These are phyloP conservation scores for Scenedesmus sp. DNA, from an alignment of 163 green algal genomes.

Conservation along the genomic window DNA sequence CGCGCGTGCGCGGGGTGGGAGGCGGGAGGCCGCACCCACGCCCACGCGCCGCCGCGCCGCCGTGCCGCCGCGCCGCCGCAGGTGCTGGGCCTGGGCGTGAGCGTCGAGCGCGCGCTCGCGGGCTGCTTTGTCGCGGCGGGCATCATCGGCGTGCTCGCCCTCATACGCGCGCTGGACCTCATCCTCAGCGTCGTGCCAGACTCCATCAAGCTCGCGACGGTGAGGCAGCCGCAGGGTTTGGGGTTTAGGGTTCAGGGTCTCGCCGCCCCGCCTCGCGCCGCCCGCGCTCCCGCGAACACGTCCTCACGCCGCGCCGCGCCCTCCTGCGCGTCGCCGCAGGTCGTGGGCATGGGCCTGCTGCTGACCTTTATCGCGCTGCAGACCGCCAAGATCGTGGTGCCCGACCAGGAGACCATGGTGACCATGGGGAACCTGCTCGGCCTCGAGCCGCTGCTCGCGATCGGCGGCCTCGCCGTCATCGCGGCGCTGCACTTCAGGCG, in stretches of 20 bases:
- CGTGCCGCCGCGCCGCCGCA: not conserved
- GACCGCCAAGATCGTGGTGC: constrained; percentile 52
- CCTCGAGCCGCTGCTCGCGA: constrained; percentile 45
- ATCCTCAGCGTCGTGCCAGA: constrained; percentile 54
- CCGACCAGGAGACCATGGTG: constrained; percentile 53
- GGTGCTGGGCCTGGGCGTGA: constrained; percentile 46
- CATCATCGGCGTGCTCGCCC: constrained; percentile 51
- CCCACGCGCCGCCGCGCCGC: no score
- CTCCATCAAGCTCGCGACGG: constrained; percentile 51
- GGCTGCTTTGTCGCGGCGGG: constrained; percentile 47
- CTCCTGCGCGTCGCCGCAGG: constrained; percentile 8
- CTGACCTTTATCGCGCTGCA: constrained; percentile 69
- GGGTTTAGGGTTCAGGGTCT: no score
- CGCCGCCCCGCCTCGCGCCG: no score
- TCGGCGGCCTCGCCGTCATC: constrained; percentile 50
- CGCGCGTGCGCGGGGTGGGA: no score
- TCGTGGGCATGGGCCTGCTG: constrained; percentile 67
- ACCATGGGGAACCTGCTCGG: constrained; percentile 46
- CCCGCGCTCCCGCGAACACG: no score
- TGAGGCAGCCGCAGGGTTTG: not conserved
- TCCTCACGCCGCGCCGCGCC: no score
- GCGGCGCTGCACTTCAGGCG: constrained; percentile 40
- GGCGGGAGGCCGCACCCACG: no score
- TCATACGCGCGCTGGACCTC: constrained; percentile 47
- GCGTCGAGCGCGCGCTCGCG: constrained; percentile 45